Base-by-base conservation (phyloP, 1,284 basidiomycete species). In the Puccinia hordei region DNA sequence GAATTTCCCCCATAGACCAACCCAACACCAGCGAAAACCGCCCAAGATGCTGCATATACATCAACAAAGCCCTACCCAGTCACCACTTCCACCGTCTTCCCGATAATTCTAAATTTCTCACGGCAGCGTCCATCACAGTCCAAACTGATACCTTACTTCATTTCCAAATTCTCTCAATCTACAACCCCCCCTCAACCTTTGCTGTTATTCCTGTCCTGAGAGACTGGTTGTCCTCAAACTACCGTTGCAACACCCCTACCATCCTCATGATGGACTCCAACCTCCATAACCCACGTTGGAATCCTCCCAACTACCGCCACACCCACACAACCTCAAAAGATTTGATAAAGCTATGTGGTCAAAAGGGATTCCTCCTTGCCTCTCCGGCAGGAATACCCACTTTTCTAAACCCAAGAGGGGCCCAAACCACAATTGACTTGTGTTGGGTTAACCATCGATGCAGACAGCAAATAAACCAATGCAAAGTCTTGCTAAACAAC, bases 251-350 rank as follows among this genome's bases (percentile, higher is more conserved):
- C 35, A 63, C 22, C 15, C 66, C 41, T 5, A 46, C 66, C 38
- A 46, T 69, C n/a, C 33, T 69, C n/a, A 30, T 27, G 33, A 69
- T 69, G 33, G 41, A 69, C 41, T 46, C 66, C 12, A 69, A 69
- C 17, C 66, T 69, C 13, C 66, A 69, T 69, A 17, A n/a, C n/a
- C n/a, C n/a, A n/a, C n/a, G n/a, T n/a, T n/a, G n/a, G n/a, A n/a
- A n/a, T n/a, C 41, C 8, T 35, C n/a, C 24, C 30, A 68, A 10
- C 33, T 68, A 68, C 65, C n/a, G n/a, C 5, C 65, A 68, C 38
- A 38, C 65, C 13, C 35, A 38, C 30, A 8, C 41, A 38, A 3
- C 13, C 19, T 33, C 66, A 2, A 49, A 30, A 44, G 44, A 44
- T 13, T 22, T 69, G 19, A 49, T 69, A 15, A 69, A 69, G 27